Conservation (phyloP, 257 asterid species). For the Nicotiana benthamiana region DNA sequence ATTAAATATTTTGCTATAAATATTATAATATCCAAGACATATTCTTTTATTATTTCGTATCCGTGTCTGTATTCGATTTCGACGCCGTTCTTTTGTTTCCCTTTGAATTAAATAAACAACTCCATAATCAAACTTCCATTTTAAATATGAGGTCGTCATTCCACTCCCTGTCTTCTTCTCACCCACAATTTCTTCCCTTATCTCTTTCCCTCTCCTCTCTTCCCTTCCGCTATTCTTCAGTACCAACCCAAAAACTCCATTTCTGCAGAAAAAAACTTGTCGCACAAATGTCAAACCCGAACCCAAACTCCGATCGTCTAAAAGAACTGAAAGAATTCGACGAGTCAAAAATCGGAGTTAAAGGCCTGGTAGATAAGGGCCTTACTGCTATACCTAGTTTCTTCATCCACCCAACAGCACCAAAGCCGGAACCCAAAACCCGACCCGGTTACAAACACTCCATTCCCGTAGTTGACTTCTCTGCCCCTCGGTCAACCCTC, state of each 20-base stretch:
- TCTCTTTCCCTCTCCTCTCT: neutral
- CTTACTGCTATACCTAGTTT: slow-evolving; percentile 20
- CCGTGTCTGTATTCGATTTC: too few species aligned
- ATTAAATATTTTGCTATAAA: too few species aligned
- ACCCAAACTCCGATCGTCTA: slow-evolving; percentile 11
- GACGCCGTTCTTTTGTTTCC: too few species aligned
- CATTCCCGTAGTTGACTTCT: slow-evolving; percentile 32
- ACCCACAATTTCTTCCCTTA: too few species aligned
- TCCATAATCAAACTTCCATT: too few species aligned
- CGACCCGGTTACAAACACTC: neutral
- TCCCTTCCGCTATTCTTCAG: neutral
- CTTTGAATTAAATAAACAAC: too few species aligned
- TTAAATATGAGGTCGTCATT: too few species aligned
- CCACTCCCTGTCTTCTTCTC: too few species aligned
- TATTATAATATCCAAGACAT: too few species aligned
- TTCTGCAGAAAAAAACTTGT: neutral
- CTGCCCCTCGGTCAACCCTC: slow-evolving; percentile 14
- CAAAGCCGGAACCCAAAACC: neutral
- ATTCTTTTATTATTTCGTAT: too few species aligned
- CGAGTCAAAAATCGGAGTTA: slow-evolving; percentile 35
- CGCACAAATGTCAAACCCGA: neutral
- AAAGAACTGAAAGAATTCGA: slow-evolving; percentile 26
- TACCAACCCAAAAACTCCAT: neutral
- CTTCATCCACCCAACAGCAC: slow-evolving; percentile 19
- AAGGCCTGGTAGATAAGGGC: slow-evolving; percentile 36